A percentile compares a stretch with the other conserved stretches of the same genome.
phyloP scores from a whole-genome alignment of 1,139 yeast genomes.

The Pichia sp. region DNA sequence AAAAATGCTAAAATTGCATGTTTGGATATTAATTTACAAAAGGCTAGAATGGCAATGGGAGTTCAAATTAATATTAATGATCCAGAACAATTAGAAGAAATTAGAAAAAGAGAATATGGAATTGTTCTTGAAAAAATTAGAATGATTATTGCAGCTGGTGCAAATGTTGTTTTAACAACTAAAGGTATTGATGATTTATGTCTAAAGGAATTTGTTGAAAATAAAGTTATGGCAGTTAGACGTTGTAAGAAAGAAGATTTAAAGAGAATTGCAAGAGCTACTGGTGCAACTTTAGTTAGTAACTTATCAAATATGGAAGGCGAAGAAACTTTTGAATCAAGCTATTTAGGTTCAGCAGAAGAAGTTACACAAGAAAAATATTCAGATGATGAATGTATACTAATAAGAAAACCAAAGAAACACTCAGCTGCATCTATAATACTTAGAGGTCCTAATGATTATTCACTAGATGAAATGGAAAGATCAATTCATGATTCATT shows the following conservation, averaged over 20 bases:
- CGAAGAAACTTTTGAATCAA: conserved; percentile 89
- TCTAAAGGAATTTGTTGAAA: conserved; percentile 90
- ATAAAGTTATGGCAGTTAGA: conserved; percentile 96
- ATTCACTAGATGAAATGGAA: conserved; percentile 96
- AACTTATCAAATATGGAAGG: conserved; percentile 94
- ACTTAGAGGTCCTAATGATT: conserved; percentile 94
- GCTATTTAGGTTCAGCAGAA: conserved; percentile 84
- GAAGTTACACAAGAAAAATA: conserved; percentile 88
- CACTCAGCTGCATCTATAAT: conserved; percentile 91
- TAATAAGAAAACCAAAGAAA: conserved; percentile 88
- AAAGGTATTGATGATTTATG: conserved; percentile 98
- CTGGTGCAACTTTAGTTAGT: conserved; percentile 89
- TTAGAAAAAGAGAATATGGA: conserved; percentile 90
- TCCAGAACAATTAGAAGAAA: conserved; percentile 87
- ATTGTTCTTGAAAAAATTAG: conserved; percentile 82
- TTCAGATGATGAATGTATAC: conserved; percentile 95
- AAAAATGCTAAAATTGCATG: conserved; percentile 82
- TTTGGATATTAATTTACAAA: conserved; percentile 89
- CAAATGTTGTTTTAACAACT: conserved; percentile 93
- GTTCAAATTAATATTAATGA: conserved; percentile 96
- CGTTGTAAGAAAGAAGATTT: conserved; percentile 96
- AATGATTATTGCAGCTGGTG: conserved; percentile 88
- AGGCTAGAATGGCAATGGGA: conserved; percentile 97
- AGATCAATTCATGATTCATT: conserved; percentile 84
- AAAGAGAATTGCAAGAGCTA: conserved; percentile 94